Percentiles rank a stretch among this genome's conserved stretches.
phyloP scores from a whole-genome alignment of 148 eudicot species.

The Persicaria maculosa region DNA sequence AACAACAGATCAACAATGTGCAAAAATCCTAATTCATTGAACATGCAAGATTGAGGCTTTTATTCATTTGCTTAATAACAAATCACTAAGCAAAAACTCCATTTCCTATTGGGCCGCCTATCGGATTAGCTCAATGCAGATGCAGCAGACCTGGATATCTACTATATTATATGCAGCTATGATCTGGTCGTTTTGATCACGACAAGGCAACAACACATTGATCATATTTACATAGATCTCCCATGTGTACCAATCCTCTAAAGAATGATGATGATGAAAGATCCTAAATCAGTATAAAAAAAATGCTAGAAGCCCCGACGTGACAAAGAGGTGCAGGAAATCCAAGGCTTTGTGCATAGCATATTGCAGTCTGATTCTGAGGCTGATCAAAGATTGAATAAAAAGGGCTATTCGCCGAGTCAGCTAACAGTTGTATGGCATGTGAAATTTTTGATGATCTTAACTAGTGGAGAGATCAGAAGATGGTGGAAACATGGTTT shows the following conservation, averaged over 20 bases:
- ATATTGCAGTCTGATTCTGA: neutral
- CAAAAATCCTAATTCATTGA: constrained; percentile 1
- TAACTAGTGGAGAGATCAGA: neutral
- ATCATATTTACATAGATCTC: constrained; percentile 9
- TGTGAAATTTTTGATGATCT: neutral
- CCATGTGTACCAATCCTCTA: constrained; percentile 9
- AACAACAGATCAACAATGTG: neutral
- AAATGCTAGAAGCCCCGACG: neutral
- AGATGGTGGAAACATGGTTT: neutral
- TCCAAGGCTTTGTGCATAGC: neutral
- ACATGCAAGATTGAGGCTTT: constrained; percentile 11
- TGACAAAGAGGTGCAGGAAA: constrained; percentile 6
- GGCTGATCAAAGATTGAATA: neutral
- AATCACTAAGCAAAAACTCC: neutral
- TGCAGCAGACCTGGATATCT: neutral
- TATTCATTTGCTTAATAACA: constrained; percentile 6
- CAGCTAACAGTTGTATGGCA: neutral
- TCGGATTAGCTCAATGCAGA: neutral
- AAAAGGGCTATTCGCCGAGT: neutral
- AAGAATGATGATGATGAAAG: neutral
- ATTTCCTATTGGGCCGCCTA: constrained; percentile 4
- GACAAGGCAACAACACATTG: neutral
- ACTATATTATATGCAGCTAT: neutral
- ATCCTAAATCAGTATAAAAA: neutral
- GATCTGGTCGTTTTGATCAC: constrained; percentile 6